These are phyloP conservation scores for Pseudocercospora eumusae DNA, from an alignment of 2,329 filamentous ascomycete genomes.

Conservation along the genomic window DNA sequence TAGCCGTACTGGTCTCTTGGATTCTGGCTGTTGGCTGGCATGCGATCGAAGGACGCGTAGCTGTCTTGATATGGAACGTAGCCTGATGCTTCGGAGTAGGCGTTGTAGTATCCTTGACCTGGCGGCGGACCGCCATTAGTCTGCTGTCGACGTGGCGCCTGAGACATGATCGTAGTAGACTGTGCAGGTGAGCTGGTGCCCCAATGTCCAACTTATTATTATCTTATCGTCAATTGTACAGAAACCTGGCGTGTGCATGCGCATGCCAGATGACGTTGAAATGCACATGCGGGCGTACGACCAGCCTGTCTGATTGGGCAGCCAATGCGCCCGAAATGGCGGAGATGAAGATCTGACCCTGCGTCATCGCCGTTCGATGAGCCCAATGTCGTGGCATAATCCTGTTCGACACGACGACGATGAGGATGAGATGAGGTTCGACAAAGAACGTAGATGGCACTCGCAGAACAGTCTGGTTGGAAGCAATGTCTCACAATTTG, in stretches of 20 bases:
- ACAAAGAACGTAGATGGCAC: conserved; percentile 1
- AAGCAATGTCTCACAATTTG: no score
- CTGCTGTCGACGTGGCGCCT: neutral
- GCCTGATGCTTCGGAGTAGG: conserved; percentile 17
- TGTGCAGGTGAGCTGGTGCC: neutral
- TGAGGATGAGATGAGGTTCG: neutral
- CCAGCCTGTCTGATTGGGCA: neutral
- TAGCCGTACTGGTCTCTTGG: conserved; percentile 13
- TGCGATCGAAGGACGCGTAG: conserved; percentile 4
- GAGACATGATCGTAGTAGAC: neutral
- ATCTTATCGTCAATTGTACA: neutral
- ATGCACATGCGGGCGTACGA: neutral
- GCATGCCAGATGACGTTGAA: conserved; percentile 4
- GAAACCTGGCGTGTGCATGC: conserved; percentile 1
- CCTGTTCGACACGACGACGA: neutral
- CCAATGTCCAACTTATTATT: neutral
- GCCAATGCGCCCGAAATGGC: neutral
- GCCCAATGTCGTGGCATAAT: conserved; percentile 8
- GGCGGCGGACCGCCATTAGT: conserved; percentile 11
- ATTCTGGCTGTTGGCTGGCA: neutral
- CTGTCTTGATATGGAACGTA: conserved; percentile 21
- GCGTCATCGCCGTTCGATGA: neutral
- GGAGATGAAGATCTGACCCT: neutral
- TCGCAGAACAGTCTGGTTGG: neutral
- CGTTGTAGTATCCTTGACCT: conserved; percentile 18